Evolutionary conservation across 345 rosid genomes (phyloP), one percentile per base, ranked within the genome.

Genomic region (Rhizophora mangle): DNA sequence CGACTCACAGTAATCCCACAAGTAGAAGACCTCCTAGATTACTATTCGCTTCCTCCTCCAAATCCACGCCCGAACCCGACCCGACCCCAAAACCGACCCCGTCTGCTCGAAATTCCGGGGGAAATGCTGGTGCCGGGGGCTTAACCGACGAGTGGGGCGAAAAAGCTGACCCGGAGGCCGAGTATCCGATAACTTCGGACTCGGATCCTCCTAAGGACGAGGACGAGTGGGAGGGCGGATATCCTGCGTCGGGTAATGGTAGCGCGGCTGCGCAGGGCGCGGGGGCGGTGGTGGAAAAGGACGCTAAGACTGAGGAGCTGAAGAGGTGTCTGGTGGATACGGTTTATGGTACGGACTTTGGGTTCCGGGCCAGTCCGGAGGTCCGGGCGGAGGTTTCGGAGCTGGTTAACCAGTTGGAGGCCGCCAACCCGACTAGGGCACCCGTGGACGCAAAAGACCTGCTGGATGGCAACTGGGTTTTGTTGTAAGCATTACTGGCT

Each of bases 71-170:
- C 20, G 64, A 39, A 2, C 4, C 82, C 34, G 66, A 74, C 10
- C 57, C 80, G 6, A 78, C 31, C 22, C 63, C 86, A 3, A 46
- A 32, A 57, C 43, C 55, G 6, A 22, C 3, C 20, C 46, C 56
- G 13, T 43, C 49, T 43, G 18, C 49, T 15, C 49, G 19, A 43
- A 64, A 46, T 30, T 60, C 76, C 22, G 63, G 59, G 26, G 27
- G 56, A 26, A 54, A 11, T 66, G 54, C 76, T 46, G 5, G 34
- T 15, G 56, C 61, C 47, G 5, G 4, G 54, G 62, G 49, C 27
- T 36, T 85, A 71, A 82, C 92, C 13, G 97, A 95, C 73, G 96
- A 91, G 77, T 91, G 97, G 97, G 96, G 96, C 0, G 99, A 95
- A 62, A 87, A 81, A 73, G 13, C 84, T 54, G 89, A 71, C 36